These are phyloP conservation scores for Colletotrichum paranaense DNA, from an alignment of 2,329 filamentous ascomycete species.

Conservation along the genomic window DNA sequence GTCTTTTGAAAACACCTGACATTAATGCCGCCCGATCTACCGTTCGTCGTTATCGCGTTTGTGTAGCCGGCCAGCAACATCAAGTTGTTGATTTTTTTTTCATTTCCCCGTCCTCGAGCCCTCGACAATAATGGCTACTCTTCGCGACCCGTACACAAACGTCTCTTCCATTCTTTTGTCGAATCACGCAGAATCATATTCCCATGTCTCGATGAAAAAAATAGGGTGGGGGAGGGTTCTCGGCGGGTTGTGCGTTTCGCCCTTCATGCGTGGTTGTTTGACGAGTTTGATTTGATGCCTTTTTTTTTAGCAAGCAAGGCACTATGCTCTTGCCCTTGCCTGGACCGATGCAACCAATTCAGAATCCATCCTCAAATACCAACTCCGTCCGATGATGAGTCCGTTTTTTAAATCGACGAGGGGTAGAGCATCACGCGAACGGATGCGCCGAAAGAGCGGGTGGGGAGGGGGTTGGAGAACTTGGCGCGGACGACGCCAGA, in stretches of 20 bases:
- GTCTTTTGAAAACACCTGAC: conserved; percentile 36
- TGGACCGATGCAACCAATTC: conserved; percentile 69
- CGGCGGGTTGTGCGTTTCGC: conserved; percentile 37
- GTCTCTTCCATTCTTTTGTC: conserved; percentile 16
- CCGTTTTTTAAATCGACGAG: conserved; percentile 86
- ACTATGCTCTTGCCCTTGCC: conserved; percentile 66
- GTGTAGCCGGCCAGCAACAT: conserved; percentile 36
- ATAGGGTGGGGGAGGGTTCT: conserved; percentile 37
- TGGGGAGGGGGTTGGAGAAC: conserved; percentile 95
- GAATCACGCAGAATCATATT: conserved; percentile 34
- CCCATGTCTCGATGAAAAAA: conserved; percentile 27
- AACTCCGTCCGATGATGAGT: conserved; percentile 64
- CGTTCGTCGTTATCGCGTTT: conserved; percentile 35
- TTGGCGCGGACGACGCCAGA: conserved; percentile 97
- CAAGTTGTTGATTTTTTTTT: conserved; percentile 35
- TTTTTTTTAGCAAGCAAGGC: conserved; percentile 57
- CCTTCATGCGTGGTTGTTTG: conserved; percentile 45
- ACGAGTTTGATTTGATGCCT: conserved; percentile 65
- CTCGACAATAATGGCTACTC: conserved; percentile 32
- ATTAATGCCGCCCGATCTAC: conserved; percentile 36
- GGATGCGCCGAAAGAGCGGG: conserved; percentile 95
- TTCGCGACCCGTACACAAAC: conserved; percentile 26
- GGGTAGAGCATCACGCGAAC: conserved; percentile 98
- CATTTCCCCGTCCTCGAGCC: conserved; percentile 33
- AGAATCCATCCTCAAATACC: conserved; percentile 71